Evolutionary conservation across 768 basidiomycete genomes (phyloP), one percentile per base, ranked within the genome.

Genomic region (Pleurotus djamor): DNA sequence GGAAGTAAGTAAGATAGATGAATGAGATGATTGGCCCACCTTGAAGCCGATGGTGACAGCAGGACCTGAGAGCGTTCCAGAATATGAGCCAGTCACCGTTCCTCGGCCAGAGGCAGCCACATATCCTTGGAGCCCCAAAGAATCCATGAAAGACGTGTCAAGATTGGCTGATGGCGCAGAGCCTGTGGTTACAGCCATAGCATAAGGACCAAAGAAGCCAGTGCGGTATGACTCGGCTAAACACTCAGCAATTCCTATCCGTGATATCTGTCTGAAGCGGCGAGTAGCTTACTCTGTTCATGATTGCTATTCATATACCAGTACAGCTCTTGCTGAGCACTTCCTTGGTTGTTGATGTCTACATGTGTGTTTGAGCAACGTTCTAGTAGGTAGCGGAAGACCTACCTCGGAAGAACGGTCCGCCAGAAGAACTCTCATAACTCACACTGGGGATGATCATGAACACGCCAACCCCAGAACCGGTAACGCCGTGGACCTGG

Each of bases 161-260:
- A 79, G 62, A 41, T 65, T 66, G 1, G 72, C 74, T 4, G 78
- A 79, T 1, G 80, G 80, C 6, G 77, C 69, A 50, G 69, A 66
- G n/a, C 79, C 78, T 16, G 72, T 69, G 1, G 76, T 79, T 34
- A 81, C 69, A 5, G 72, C 75, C 60, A 81, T 65, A 3, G 79
- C 79, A 63, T 82, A 77, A 69, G 79, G 81, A 47, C 79, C 80
- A 68, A 77, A 77, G 67, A 82, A 79, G 17, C 79, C 79, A 35
- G 75, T 77, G 32, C 77, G 73, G 61, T 73, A 79, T 4, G 72
- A 49, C 59, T 80, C 79, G 0, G 79, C 57, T 58, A 48, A 28
- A 43, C 3, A 48, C 7, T 5, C 14, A 32, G 21, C 21, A 28
- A 28, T 28, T 28, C 21, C 21, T 28, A 28, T 28, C 21, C 1